Evolutionary conservation across 2,329 filamentous ascomycete genomes (phyloP).

Genomic region (Sclerotinia spermophila): DNA sequence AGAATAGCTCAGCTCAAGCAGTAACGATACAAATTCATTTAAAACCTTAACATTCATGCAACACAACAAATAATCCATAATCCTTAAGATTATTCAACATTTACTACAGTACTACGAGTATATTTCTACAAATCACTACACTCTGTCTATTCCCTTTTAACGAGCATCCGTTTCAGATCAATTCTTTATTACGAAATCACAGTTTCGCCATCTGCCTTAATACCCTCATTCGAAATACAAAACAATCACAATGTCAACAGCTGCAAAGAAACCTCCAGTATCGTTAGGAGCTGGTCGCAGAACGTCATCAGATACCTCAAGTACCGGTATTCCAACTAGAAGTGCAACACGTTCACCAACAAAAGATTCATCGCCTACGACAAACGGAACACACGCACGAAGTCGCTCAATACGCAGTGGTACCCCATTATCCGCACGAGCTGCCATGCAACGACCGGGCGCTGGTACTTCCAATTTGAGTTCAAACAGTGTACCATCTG

Average conservation of each 20-base stretch:
- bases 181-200: slow-evolving; percentile 5
- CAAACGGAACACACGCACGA: slow-evolving; percentile 44
- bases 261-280: slow-evolving; percentile 41
- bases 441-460: slow-evolving; percentile 59
- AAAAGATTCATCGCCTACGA: slow-evolving; percentile 29
- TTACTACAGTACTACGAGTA: neutral
- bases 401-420: slow-evolving; percentile 62
- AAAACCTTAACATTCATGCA: slow-evolving; percentile 1
- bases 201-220: neutral
- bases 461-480: slow-evolving; percentile 36
- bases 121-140: neutral
- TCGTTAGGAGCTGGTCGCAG: slow-evolving; percentile 28
- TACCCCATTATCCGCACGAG: slow-evolving; percentile 70
- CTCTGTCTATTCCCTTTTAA: neutral
- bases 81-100: neutral
- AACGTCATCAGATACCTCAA: slow-evolving; percentile 34
- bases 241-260: slow-evolving; percentile 40
- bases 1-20: slow-evolving; percentile 4
- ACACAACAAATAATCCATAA: neutral
- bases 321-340: slow-evolving; percentile 14
- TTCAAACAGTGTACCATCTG: slow-evolving; percentile 38
- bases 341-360: slow-evolving; percentile 31
- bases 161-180: neutral
- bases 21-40: neutral
- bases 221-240: neutral